Conservation (phyloP, 208 protist genomes). For the Trypanosoma cruzi region DNA sequence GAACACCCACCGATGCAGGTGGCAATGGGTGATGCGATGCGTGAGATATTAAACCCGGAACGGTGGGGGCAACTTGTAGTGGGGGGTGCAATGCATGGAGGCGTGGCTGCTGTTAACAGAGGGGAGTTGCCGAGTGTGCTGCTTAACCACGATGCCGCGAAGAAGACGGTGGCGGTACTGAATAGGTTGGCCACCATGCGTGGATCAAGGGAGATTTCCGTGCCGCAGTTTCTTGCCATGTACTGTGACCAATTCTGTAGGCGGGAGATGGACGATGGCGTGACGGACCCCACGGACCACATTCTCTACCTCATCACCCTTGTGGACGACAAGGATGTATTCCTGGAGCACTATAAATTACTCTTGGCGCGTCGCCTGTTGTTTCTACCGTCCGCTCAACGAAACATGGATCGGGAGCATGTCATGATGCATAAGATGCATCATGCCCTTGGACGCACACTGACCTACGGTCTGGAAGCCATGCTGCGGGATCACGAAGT, state of each 20-base stretch:
- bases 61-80: constrained; percentile 44
- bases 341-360: constrained; percentile 56
- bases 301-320: constrained; percentile 44
- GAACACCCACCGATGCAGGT: constrained; percentile 33
- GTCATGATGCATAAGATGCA: constrained; percentile 50
- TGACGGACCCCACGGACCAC: neutral
- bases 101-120: neutral
- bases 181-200: constrained; percentile 18
- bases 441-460: constrained; percentile 37
- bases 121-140: constrained; percentile 38
- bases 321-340: constrained; percentile 67
- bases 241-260: constrained; percentile 48
- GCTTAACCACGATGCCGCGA: constrained; percentile 49
- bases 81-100: neutral
- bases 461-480: constrained; percentile 49
- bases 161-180: constrained; percentile 33
- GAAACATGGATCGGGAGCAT: constrained; percentile 53
- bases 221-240: constrained; percentile 43
- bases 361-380: constrained; percentile 56
- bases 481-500: constrained; percentile 71
- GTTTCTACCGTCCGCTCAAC: constrained; percentile 14
- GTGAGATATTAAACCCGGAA: constrained; percentile 48
- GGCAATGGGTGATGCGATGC: constrained; percentile 50
- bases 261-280: constrained; percentile 27
- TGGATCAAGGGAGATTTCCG: neutral